phyloP scores from a whole-genome alignment of 2,329 filamentous ascomycete species.

The Cladophialophora exuberans region DNA sequence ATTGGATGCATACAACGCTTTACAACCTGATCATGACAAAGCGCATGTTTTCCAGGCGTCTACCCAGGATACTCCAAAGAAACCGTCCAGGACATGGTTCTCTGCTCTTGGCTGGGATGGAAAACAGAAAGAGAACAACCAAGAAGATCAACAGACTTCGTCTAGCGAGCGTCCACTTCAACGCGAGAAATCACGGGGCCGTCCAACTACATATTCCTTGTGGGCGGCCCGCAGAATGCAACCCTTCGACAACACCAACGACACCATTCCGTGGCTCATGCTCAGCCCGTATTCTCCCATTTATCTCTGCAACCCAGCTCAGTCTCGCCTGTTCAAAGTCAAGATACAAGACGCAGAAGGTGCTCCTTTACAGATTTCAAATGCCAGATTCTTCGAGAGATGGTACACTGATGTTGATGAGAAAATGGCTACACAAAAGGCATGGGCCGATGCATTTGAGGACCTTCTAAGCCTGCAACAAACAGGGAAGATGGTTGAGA shows the following conservation, averaged over 20 bases:
- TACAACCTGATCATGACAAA: background rate
- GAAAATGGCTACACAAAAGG: slow-evolving; percentile 41
- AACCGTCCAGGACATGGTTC: slow-evolving; percentile 17
- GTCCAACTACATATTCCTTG: slow-evolving; percentile 21
- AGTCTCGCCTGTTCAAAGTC: slow-evolving; percentile 26
- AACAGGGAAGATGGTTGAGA: slow-evolving; percentile 47
- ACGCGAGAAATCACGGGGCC: background rate
- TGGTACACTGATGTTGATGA: slow-evolving; percentile 36
- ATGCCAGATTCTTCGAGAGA: slow-evolving; percentile 25
- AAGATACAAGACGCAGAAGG: slow-evolving; percentile 25
- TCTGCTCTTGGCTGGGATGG: slow-evolving; percentile 27
- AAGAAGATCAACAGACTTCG: background rate
- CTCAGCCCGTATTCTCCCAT: slow-evolving; percentile 59
- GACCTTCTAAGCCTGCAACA: slow-evolving; percentile 58
- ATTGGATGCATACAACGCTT: slow-evolving; percentile 23
- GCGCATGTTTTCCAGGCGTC: slow-evolving; percentile 11
- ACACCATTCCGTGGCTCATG: slow-evolving; percentile 46
- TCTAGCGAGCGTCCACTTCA: background rate
- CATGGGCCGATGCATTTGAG: slow-evolving; percentile 63
- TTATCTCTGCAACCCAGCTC: slow-evolving; percentile 29
- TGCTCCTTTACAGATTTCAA: slow-evolving; percentile 25
- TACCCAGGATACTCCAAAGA: background rate
- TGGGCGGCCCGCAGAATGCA: slow-evolving; percentile 29
- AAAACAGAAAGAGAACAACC: slow-evolving; percentile 15
- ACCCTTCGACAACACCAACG: slow-evolving; percentile 40